Base-by-base conservation (phyloP, 192 early-diverging fungal genomes). In the Chytriomyces sp. region DNA sequence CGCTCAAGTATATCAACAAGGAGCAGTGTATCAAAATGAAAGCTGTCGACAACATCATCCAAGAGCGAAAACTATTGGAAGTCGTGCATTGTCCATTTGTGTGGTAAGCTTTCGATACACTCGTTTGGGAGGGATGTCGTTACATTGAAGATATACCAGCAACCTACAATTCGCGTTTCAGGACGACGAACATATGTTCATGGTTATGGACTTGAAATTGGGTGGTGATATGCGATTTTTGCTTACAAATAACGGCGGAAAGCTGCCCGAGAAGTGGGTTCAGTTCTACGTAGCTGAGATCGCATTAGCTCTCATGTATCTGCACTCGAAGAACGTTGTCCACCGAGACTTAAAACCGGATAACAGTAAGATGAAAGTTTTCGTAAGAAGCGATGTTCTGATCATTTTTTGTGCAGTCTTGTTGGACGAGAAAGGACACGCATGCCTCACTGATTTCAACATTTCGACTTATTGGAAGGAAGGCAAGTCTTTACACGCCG, bases 1-100 rank as follows among this genome's bases (percentile, higher is more conserved):
- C 96, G 6, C 85, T 98, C 40, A 98, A 98, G 78, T 97, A 97
- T 79, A 97, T 97, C 84, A 94, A 91, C 84, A 98, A 98, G 83
- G 84, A 80, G 28, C 87, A 92, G 65, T 96, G 95, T 76, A 94
- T 96, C 36, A 79, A 84, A 60, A 90, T 86, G 86, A 82, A 88
- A 54, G 90, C 93, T 0, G 86, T 95, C 3, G 84, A 93, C 34
- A 93, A 98, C 73, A 92, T 96, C 33, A 85, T 98, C 28, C 90
- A 93, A 41, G 96, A 98, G 79, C 90, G 96, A 39, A 86, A 90
- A 17, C 73, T 98, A 53, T 81, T 98, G 1, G 93, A 96, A 71
- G 86, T 91, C 44, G 86, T 95, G 28, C 86, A 93, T 41, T 93
- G 93, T 74, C 86, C 93, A 6, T 88, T 96, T 63, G 87, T 98